Base-by-base conservation (phyloP, 768 basidiomycete species). In the Rubroboletus pulcherrimus region DNA sequence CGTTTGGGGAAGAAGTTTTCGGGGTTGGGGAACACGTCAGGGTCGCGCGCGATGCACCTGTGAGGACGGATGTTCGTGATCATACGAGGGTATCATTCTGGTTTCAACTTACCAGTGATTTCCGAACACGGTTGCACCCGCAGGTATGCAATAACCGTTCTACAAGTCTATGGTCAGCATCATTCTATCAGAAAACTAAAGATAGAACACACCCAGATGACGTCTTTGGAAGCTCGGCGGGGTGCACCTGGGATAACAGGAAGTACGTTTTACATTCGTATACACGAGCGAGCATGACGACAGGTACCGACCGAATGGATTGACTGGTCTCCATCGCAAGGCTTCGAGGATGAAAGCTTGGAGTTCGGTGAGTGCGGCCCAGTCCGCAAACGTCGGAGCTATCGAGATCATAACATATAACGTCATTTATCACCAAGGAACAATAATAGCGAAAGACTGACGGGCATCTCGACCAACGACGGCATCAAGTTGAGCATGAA, bases 1-100 rank as follows among this genome's bases (percentile, higher is more conserved):
- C 84, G 72, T 56, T 79, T 75, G 1, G 83, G 83, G 35, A 78
- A 69, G 65, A 87, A 86, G 15, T 31, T 61, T 53, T 87, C 80
- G 1, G 84, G 65, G 4, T 69, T 55, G 0, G 68, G 68, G 52
- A 69, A 69, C 7, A 60, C 63, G 0, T 65, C 57, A 4, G 67
- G 68, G 40, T 68, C 67, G 1, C 66, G 63, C 6, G 60, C 58
- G 14, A 69, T 67, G 37, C 37, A 51, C 67, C 67, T 68, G 9
- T 19, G 7, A 21, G 3, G 8, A 19, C 24, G 3, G 12, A 24
- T 4, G 7, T 42, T 3, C 7, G 39, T 8, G 14, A 42, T 24
- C 21, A 14, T 1, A 42, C 6, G 3, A 24, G 12, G 19, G 7
- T 19, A 31, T 17, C 17, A 3, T 7, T 46, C 11, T 15, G 12